Base-by-base conservation (phyloP, 495 filamentous ascomycete species). In the Talaromyces liani region DNA sequence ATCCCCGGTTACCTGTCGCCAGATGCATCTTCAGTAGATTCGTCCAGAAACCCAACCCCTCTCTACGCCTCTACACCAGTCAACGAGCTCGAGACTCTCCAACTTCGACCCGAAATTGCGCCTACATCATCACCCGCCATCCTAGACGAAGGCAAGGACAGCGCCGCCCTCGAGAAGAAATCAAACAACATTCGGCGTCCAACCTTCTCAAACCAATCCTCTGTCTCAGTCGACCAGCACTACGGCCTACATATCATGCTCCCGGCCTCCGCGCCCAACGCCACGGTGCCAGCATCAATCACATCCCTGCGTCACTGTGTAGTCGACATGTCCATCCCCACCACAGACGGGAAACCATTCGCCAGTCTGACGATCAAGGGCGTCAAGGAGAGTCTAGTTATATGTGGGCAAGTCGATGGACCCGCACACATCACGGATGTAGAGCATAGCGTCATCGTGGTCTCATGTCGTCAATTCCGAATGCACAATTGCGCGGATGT, bases 401-500 rank as follows among this genome's bases (percentile, higher is more conserved):
- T 96, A 22, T 90, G 89, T 51, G 91, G 91, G 2, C 83, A 85
- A 27, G 87, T 96, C 24, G 79, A 83, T 60, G 93, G 95, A 0
- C 84, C 95, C 2, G 84, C 85, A 4, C 93, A 97, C 69, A 80
- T 97, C 25, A 98, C 93, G 0, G 80, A 77, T 1, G 75, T 97
- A n/a, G 70, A 81, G 58, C 80, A 90, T 64, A 89, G 87, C 67
- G 85, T 90, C 33, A 72, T 99, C 20, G 85, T 96, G 9, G 84
- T 95, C 1, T 78, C 84, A 4, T 88, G 88, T 57, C 82, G 89
- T 16, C 95, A 99, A 70, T 88, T 97, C 68, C 84, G 95, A 18
- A 92, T 99, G 80, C 95, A 99, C 66, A 86, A 92, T 61, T 94
- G 90, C 69, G 78, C 76, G 31, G 81, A 90, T 60, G 87, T 92